A percentile compares a stretch with the other conserved stretches of the same genome.
Evolutionary conservation across 306 rosid species (phyloP).

Genomic region (Arachis stenosperma): DNA sequence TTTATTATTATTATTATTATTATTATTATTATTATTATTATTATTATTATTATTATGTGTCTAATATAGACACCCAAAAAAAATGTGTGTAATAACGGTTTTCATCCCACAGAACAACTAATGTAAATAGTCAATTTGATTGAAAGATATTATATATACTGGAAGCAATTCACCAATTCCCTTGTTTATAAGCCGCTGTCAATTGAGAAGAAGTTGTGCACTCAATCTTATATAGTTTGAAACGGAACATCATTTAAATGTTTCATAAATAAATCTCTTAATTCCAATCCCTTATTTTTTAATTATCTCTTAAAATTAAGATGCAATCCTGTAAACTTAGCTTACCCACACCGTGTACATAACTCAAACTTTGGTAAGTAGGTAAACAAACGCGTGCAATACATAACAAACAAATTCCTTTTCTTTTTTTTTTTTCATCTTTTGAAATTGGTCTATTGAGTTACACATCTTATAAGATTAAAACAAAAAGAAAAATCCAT

Average conservation of each 20-base stretch:
- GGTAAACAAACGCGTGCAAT: constrained; percentile 37
- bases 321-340: background rate
- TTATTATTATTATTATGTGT: too few species aligned
- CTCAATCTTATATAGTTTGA: constrained; percentile 30
- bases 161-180: constrained; percentile 28
- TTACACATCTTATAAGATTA: background rate
- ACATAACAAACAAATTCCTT: background rate
- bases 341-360: constrained; percentile 2
- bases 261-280: constrained; percentile 8
- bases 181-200: constrained; percentile 13
- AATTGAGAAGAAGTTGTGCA: background rate
- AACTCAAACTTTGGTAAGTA: constrained; percentile 29
- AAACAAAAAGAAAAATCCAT: background rate
- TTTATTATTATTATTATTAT: too few species aligned
- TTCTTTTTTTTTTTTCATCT: too few species aligned
- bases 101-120: background rate
- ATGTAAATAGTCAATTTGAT: constrained; percentile 22
- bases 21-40: too few species aligned
- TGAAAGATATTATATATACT: constrained; percentile 5
- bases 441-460: background rate
- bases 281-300: constrained; percentile 1
- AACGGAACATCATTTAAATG: constrained; percentile 31
- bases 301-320: background rate
- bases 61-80: too few species aligned
- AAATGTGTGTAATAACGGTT: too few species aligned